Conservation (phyloP, 768 basidiomycete genomes). For the Pleurotus djamor region DNA sequence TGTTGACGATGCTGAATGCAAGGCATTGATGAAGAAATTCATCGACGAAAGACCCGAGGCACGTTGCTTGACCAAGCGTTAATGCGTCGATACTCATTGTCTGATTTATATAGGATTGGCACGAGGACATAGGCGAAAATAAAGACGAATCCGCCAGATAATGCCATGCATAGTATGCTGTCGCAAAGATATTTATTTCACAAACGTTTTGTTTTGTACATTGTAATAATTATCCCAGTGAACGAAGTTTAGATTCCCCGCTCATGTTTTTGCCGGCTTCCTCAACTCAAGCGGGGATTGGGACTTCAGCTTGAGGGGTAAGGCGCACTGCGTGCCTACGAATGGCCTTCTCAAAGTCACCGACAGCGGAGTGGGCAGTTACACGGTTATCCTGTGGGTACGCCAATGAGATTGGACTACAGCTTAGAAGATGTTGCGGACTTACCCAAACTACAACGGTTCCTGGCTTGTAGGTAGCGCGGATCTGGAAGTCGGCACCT, state of each 20-base stretch:
- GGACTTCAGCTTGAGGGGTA: constrained; percentile 48
- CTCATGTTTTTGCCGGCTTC: no score
- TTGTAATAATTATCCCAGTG: no score
- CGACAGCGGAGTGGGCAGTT: constrained; percentile 42
- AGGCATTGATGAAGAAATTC: constrained; percentile 52
- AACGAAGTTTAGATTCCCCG: no score
- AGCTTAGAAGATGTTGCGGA: neutral
- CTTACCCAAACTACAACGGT: constrained; percentile 58
- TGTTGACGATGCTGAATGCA: constrained; percentile 47
- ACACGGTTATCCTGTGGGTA: constrained; percentile 40
- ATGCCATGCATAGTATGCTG: no score
- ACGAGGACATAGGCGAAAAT: constrained; percentile 57
- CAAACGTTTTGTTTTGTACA: no score
- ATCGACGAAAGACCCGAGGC: constrained; percentile 57
- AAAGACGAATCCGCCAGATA: no score
- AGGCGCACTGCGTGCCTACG: constrained; percentile 44
- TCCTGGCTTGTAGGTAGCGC: constrained; percentile 48
- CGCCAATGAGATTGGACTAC: neutral
- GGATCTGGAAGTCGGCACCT: constrained; percentile 48
- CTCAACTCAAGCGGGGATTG: constrained; percentile 24
- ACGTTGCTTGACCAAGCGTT: constrained; percentile 1
- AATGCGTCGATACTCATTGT: neutral
- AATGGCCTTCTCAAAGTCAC: constrained; percentile 33
- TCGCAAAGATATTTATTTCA: no score
- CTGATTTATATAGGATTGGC: constrained; percentile 38